Percentiles rank a stretch among this genome's conserved stretches.
Conservation (phyloP, 495 filamentous ascomycete genomes). For the Baudoinia panamericana region DNA sequence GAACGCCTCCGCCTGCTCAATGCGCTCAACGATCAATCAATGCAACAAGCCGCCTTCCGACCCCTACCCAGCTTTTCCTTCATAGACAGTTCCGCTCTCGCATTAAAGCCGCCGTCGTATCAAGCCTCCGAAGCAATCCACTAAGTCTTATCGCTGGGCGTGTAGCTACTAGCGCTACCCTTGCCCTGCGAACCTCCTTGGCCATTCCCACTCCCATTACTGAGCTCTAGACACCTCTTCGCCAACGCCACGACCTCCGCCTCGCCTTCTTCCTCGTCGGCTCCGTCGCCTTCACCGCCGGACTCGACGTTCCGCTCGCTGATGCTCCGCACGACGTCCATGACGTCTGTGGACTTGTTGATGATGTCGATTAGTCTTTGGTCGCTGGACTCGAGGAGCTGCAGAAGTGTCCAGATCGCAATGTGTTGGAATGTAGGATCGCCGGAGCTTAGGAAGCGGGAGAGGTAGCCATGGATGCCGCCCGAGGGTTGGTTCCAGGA, state of each 20-base stretch:
- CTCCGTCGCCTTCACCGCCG: slow-evolving; percentile 79
- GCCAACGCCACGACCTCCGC: slow-evolving; percentile 88
- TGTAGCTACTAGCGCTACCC: not conserved
- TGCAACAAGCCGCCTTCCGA: no score
- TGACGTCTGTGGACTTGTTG: slow-evolving; percentile 71
- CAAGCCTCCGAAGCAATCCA: not conserved
- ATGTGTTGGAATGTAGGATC: slow-evolving; percentile 99
- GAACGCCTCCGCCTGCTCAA: no score
- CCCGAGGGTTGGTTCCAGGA: slow-evolving; percentile 87
- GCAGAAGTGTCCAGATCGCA: slow-evolving; percentile 93
- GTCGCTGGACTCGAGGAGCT: slow-evolving; percentile 90
- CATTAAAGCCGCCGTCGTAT: no score
- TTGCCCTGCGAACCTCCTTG: not conserved
- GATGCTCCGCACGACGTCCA: slow-evolving; percentile 80
- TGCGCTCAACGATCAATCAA: no score
- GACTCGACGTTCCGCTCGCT: slow-evolving; percentile 75
- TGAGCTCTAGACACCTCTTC: slow-evolving; percentile 61
- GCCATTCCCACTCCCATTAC: not conserved
- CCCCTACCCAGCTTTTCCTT: no score
- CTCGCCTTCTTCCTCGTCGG: slow-evolving; percentile 72
- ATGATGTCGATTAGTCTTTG: slow-evolving; percentile 72
- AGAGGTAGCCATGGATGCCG: slow-evolving; percentile 89
- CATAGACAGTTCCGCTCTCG: no score
- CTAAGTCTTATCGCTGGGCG: slow-evolving; percentile 3
- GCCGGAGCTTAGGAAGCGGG: slow-evolving; percentile 80